Conservation (phyloP, 2,329 filamentous ascomycete genomes). For the Leptoxyphium fumago region DNA sequence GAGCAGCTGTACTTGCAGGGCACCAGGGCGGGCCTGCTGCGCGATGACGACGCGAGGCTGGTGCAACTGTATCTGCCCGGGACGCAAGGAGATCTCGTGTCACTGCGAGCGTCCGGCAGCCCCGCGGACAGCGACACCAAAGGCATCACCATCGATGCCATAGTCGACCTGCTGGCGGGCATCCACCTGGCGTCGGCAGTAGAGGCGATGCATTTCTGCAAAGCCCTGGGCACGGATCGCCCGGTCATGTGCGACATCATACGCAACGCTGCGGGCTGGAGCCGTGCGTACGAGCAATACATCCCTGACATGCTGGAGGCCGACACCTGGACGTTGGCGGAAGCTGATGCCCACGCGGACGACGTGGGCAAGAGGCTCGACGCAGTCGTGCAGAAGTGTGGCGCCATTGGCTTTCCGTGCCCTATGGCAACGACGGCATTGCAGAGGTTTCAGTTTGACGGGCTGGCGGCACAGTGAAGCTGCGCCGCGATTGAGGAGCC, state of each 20-base stretch:
- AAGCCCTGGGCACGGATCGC: constrained; percentile 30
- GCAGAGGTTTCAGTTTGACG: constrained; percentile 20
- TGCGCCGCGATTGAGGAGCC: no score
- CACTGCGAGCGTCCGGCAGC: constrained; percentile 12
- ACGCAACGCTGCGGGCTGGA: constrained; percentile 32
- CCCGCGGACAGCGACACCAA: constrained; percentile 24
- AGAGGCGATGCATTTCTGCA: constrained; percentile 34
- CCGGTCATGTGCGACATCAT: constrained; percentile 32
- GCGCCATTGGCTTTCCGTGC: constrained; percentile 17
- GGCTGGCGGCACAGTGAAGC: no score
- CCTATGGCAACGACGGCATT: constrained; percentile 22
- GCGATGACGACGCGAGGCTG: constrained; percentile 40
- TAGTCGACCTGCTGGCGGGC: constrained; percentile 27
- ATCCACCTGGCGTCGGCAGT: constrained; percentile 36
- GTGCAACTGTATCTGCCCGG: constrained; percentile 37
- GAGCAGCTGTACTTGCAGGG: constrained; percentile 51
- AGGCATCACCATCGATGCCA: constrained; percentile 21
- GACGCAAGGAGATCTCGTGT: constrained; percentile 17
- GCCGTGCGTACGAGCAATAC: constrained; percentile 27
- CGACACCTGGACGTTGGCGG: constrained; percentile 19
- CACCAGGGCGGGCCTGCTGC: constrained; percentile 41
- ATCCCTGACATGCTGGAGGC: constrained; percentile 21
- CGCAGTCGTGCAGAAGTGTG: constrained; percentile 27
- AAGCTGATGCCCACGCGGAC: constrained; percentile 21
- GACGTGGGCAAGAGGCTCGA: constrained; percentile 25